A percentile compares a stretch with the other conserved stretches of the same genome.
These are phyloP conservation scores for Haplographium delicatum DNA, from an alignment of 495 filamentous ascomycete genomes.

Conservation along the genomic window DNA sequence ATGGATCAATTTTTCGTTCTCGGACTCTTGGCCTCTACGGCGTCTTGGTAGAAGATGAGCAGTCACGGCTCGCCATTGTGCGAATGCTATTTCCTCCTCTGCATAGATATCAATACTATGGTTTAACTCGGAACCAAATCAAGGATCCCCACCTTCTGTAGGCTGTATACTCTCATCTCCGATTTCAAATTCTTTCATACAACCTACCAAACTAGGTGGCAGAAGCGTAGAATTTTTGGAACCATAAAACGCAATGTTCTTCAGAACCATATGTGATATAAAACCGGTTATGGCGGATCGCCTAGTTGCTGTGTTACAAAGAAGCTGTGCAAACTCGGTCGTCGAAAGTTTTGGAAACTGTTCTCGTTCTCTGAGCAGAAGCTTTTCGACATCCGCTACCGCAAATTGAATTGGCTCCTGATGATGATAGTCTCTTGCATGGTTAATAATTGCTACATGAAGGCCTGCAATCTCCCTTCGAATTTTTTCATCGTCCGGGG, in stretches of 20 bases:
- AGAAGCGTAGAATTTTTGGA: neutral
- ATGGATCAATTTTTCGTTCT: neutral
- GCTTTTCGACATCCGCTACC: neutral
- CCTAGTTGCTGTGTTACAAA: neutral
- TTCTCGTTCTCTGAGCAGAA: neutral
- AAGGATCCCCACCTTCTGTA: slow-evolving; percentile 1
- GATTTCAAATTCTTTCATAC: neutral
- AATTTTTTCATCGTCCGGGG: slow-evolving; percentile 5
- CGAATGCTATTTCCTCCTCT: slow-evolving; percentile 7
- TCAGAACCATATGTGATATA: neutral
- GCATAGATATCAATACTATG: neutral
- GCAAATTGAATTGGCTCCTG: neutral
- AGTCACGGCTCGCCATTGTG: slow-evolving; percentile 4
- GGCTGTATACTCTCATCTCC: neutral
- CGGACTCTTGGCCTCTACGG: neutral
- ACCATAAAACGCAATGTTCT: slow-evolving; percentile 3
- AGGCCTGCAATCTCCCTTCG: neutral
- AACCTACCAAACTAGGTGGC: neutral
- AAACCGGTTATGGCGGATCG: neutral
- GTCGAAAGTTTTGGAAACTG: neutral
- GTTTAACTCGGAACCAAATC: neutral
- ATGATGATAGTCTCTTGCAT: neutral
- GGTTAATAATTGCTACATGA: neutral
- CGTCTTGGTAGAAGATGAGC: neutral
- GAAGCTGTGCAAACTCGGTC: slow-evolving; percentile 5